phyloP scores from a whole-genome alignment of 495 filamentous ascomycete species.

The Margaritispora aquatica region DNA sequence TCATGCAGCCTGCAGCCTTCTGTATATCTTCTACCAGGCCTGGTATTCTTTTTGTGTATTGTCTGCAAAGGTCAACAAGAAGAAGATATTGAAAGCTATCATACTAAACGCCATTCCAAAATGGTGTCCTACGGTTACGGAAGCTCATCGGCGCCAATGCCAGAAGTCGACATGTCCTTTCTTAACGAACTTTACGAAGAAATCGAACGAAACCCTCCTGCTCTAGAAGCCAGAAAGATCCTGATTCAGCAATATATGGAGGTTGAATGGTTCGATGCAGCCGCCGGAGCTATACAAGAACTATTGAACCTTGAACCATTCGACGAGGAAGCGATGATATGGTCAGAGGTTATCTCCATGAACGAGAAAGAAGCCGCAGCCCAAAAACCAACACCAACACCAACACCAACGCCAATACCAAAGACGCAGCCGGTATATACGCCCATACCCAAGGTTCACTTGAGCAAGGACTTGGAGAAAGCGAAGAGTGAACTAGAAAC shows the following conservation, averaged over 20 bases:
- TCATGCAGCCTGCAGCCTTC: background rate
- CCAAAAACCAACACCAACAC: background rate
- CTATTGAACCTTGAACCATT: constrained; percentile 3
- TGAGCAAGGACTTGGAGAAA: constrained; percentile 3
- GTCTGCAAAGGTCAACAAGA: background rate
- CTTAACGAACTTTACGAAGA: constrained; percentile 13
- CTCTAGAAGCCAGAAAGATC: constrained; percentile 12
- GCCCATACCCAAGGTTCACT: background rate
- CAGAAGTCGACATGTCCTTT: constrained; percentile 7
- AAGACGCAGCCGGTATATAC: background rate
- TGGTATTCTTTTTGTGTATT: background rate
- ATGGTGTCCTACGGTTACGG: constrained; percentile 3
- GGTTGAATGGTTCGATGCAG: constrained; percentile 12
- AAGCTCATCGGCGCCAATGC: background rate
- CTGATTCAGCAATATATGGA: constrained; percentile 8
- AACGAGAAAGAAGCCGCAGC: background rate
- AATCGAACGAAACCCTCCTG: constrained; percentile 5
- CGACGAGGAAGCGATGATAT: constrained; percentile 1
- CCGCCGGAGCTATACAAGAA: constrained; percentile 2
- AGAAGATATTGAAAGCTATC: background rate
- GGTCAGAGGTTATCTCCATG: background rate
- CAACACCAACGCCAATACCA: background rate
- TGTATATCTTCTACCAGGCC: background rate
- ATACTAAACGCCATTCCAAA: background rate
- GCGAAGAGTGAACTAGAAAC: constrained; percentile 2